A percentile compares a stretch with the other conserved stretches of the same genome.
phyloP scores from a whole-genome alignment of 345 rosid genomes.

The Salix suchowensis region DNA sequence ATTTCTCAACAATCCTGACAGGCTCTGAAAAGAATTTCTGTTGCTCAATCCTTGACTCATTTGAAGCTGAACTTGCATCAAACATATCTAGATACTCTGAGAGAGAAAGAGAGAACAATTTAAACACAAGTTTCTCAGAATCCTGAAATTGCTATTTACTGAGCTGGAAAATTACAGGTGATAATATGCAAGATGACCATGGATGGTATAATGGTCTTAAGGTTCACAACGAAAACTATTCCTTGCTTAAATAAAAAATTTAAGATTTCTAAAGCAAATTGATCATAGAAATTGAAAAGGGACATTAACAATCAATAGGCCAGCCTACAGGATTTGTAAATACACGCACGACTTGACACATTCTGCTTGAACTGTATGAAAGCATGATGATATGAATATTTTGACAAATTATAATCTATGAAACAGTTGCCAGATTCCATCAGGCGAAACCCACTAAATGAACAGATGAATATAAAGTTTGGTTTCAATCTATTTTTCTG shows the following conservation, averaged over 20 bases:
- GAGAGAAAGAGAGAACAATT: constrained; percentile 18
- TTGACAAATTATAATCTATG: neutral
- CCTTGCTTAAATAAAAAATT: neutral
- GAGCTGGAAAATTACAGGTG: neutral
- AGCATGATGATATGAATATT: neutral
- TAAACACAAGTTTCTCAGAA: neutral
- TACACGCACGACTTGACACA: neutral
- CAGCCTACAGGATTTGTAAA: neutral
- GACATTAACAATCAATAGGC: neutral
- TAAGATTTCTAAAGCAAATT: neutral
- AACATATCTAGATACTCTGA: constrained; percentile 80
- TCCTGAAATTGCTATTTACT: neutral
- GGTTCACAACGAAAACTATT: neutral
- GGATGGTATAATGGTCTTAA: neutral
- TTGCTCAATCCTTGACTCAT: constrained; percentile 51
- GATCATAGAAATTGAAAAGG: neutral
- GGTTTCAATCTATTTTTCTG: neutral
- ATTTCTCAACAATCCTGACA: constrained; percentile 71
- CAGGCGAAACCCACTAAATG: neutral
- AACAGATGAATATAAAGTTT: neutral
- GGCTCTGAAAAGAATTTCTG: constrained; percentile 76
- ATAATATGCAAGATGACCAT: neutral
- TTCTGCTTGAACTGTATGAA: neutral
- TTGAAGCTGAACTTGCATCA: constrained; percentile 60
- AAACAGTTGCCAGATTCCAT: neutral